These are phyloP conservation scores for Zygotorulaspora sp. DNA, from an alignment of 805 yeast genomes.

Conservation along the genomic window DNA sequence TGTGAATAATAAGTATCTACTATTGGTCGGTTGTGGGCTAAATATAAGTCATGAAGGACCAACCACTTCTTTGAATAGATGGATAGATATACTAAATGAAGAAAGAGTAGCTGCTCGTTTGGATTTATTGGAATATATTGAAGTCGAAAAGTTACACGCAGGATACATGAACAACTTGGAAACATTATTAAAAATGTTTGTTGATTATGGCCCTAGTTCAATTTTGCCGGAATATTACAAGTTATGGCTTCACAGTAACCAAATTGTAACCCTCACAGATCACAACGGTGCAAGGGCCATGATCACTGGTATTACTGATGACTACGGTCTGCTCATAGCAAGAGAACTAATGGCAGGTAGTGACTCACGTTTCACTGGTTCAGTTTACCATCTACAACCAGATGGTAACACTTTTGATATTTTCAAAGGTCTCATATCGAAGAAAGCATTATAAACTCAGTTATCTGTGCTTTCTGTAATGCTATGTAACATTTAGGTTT, in stretches of 20 bases:
- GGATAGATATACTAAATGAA: constrained; percentile 58
- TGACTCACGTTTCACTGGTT: constrained; percentile 47
- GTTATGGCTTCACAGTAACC: constrained; percentile 81
- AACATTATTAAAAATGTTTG: constrained; percentile 54
- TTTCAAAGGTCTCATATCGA: constrained; percentile 79
- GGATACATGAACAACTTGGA: constrained; percentile 62
- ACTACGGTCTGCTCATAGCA: constrained; percentile 79
- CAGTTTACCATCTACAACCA: constrained; percentile 72
- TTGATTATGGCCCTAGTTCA: constrained; percentile 58
- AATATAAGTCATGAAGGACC: constrained; percentile 85
- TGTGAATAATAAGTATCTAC: constrained; percentile 51
- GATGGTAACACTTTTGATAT: constrained; percentile 98
- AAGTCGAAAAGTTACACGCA: constrained; percentile 47
- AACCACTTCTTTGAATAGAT: constrained; percentile 77
- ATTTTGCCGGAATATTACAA: constrained; percentile 69
- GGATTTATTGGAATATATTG: constrained; percentile 43
- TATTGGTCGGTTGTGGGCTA: constrained; percentile 83
- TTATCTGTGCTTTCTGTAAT: neutral
- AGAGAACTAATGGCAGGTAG: constrained; percentile 50
- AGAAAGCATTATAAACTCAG: constrained; percentile 36
- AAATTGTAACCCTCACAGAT: constrained; percentile 63
- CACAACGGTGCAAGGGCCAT: constrained; percentile 51
- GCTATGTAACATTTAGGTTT: no score
- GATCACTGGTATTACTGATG: constrained; percentile 76
- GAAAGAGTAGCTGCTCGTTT: constrained; percentile 43